A percentile compares a stretch with the other conserved stretches of the same genome.
phyloP scores from a whole-genome alignment of 2,329 filamentous ascomycete genomes.

The Exutisphaerella laricina region DNA sequence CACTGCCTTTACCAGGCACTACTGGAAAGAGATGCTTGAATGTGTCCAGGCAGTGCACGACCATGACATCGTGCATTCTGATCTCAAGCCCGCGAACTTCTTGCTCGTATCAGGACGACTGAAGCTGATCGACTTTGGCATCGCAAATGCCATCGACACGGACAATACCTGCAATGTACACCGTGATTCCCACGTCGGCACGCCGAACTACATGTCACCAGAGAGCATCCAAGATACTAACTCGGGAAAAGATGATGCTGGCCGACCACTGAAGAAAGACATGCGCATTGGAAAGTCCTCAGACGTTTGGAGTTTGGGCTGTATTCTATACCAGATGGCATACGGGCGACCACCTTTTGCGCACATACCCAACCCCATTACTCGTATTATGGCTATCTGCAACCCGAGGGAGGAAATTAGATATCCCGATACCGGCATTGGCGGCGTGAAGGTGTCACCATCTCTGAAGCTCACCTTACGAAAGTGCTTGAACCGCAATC shows the following conservation, averaged over 20 bases:
- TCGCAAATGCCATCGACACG: conserved; percentile 91
- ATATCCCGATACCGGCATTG: conserved; percentile 64
- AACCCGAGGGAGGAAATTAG: conserved; percentile 70
- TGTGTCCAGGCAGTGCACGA: conserved; percentile 86
- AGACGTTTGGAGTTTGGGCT: conserved; percentile 93
- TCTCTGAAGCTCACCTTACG: conserved; percentile 52
- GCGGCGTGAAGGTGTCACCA: conserved; percentile 53
- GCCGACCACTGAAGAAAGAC: conserved; percentile 57
- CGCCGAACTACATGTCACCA: conserved; percentile 97
- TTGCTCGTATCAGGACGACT: conserved; percentile 82
- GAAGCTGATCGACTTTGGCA: conserved; percentile 98
- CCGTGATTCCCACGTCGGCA: conserved; percentile 89
- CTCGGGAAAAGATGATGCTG: conserved; percentile 44
- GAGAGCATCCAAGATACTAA: conserved; percentile 89
- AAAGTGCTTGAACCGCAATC: conserved; percentile 55
- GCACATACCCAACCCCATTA: conserved; percentile 81
- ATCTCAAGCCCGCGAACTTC: conserved; percentile 96
- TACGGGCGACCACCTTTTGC: conserved; percentile 96
- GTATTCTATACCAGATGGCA: conserved; percentile 96
- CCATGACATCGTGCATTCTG: conserved; percentile 89
- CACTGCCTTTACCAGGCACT: conserved; percentile 86
- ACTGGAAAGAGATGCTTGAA: conserved; percentile 99
- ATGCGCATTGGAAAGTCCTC: conserved; percentile 96
- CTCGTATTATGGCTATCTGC: conserved; percentile 79
- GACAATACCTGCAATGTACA: conserved; percentile 98